A percentile compares a stretch with the other conserved stretches of the same genome.
These are phyloP conservation scores for Colletotrichum coccodes DNA, from an alignment of 2,329 filamentous ascomycete genomes.

Conservation along the genomic window DNA sequence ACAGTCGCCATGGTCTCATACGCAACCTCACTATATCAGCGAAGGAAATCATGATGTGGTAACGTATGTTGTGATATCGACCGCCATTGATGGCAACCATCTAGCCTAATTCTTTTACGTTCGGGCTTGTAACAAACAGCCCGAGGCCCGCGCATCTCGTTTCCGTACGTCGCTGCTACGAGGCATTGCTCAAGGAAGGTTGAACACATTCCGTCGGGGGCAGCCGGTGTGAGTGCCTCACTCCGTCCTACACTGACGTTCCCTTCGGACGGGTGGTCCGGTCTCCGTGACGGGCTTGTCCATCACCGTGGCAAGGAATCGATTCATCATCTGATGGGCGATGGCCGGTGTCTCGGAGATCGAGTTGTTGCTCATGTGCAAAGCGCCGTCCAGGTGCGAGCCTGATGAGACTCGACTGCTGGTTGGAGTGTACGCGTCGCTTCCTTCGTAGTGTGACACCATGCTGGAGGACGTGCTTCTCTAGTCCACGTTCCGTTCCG, in stretches of 20 bases:
- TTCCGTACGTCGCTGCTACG: background rate
- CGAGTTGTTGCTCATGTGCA: constrained; percentile 25
- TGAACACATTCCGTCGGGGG: background rate
- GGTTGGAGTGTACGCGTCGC: constrained; percentile 5
- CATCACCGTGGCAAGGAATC: constrained; percentile 12
- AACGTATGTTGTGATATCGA: background rate
- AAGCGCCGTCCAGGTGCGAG: constrained; percentile 15
- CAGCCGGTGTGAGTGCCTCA: background rate
- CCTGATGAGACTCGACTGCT: constrained; percentile 28
- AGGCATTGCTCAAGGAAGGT: background rate
- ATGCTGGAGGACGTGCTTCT: constrained; percentile 28
- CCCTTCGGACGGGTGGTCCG: background rate
- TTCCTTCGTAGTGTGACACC: constrained; percentile 21
- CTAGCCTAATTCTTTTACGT: background rate
- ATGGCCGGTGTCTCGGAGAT: constrained; percentile 21
- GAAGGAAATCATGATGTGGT: background rate
- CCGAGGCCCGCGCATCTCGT: background rate
- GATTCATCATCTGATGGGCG: constrained; percentile 20
- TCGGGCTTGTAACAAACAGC: background rate
- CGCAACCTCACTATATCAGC: background rate
- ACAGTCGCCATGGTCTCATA: background rate
- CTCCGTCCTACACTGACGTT: background rate
- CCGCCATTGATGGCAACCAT: constrained; percentile 1
- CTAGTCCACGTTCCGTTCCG: constrained; percentile 31
- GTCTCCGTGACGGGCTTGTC: background rate